phyloP scores from a whole-genome alignment of 1,139 yeast species.

The Sugiyamaella novakii region DNA sequence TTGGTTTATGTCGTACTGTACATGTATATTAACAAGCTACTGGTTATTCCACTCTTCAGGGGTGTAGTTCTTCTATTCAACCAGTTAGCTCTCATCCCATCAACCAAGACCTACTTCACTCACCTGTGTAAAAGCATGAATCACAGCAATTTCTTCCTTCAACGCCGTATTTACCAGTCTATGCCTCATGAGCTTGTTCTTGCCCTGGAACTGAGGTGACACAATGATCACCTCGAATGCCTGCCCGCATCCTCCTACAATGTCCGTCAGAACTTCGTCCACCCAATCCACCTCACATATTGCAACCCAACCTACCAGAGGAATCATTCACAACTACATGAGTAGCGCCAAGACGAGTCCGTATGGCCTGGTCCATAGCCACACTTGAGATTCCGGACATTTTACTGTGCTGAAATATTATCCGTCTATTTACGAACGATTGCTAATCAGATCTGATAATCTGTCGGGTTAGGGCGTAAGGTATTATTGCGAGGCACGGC shows the following conservation, averaged over 20 bases:
- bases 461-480: constrained; percentile 2
- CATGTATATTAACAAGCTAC: too few relatives aligned
- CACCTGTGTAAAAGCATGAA: constrained; percentile 95
- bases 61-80: constrained; percentile 25
- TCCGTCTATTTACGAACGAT: neutral
- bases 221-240: constrained; percentile 83
- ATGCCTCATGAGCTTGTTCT: constrained; percentile 84
- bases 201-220: constrained; percentile 71
- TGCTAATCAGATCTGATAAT: constrained; percentile 16
- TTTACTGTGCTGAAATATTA: neutral
- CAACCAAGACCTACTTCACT: too few relatives aligned
- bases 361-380: constrained; percentile 38
- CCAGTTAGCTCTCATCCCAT: too few relatives aligned
- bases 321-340: constrained; percentile 44
- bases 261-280: too few relatives aligned
- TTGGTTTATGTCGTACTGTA: too few relatives aligned
- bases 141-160: constrained; percentile 76
- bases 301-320: constrained; percentile 39
- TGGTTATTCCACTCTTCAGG: constrained; percentile 27
- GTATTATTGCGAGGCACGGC: too few relatives aligned
- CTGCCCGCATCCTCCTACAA: constrained; percentile 79
- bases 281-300: neutral
- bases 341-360: constrained; percentile 40
- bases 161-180: constrained; percentile 78
- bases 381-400: constrained; percentile 20